Percentiles rank a stretch among this genome's conserved stretches.
Conservation (phyloP, 2,329 filamentous ascomycete species). For the Monilinia fructigena region DNA sequence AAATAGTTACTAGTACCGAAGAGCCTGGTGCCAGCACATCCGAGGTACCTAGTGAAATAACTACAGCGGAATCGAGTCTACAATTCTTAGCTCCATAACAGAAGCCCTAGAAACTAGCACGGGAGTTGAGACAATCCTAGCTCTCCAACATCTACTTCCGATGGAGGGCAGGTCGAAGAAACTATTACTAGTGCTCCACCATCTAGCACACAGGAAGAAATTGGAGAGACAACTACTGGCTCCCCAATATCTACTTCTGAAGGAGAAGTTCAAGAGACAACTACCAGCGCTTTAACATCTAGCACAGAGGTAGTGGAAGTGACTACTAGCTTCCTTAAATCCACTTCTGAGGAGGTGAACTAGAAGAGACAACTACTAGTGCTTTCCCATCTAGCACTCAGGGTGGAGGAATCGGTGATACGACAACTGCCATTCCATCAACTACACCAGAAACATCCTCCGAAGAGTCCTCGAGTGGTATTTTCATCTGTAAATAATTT, state of each 20-base stretch:
- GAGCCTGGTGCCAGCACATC: not conserved
- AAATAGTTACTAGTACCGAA: too few relatives aligned
- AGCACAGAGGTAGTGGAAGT: too few relatives aligned
- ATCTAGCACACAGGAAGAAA: not conserved
- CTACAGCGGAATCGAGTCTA: not conserved
- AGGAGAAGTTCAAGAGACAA: not conserved
- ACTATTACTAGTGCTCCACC: not conserved
- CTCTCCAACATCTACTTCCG: not conserved
- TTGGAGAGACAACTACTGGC: not conserved
- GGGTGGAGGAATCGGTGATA: not conserved
- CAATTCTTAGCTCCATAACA: not conserved
- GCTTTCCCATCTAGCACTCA: not conserved
- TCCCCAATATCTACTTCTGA: too few relatives aligned
- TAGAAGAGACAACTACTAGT: not conserved
- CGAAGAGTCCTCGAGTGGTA: not conserved
- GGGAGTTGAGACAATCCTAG: not conserved
- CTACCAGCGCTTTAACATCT: not conserved
- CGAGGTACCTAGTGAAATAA: not conserved
- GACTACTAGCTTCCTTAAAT: too few relatives aligned
- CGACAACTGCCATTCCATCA: not conserved
- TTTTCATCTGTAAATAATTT: not conserved
- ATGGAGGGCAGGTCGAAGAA: not conserved
- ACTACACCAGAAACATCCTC: not conserved
- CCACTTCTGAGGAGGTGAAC: not conserved
- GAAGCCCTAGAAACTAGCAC: not conserved